These are phyloP conservation scores for Selaginella moellendorffii DNA, from an alignment of 75 land plant species.

Conservation along the genomic window DNA sequence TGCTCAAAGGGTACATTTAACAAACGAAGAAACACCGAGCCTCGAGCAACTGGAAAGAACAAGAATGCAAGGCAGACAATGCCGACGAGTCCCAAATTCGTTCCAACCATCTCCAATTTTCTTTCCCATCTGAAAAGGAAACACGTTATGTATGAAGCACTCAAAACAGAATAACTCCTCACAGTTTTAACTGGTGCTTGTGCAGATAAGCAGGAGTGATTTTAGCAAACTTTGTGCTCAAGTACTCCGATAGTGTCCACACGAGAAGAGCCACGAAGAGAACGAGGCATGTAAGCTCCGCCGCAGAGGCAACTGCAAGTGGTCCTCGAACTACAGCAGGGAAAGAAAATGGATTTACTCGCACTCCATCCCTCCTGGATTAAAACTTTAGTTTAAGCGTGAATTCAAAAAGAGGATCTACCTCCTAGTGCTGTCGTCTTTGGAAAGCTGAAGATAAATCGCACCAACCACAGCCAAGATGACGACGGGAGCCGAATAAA, in stretches of 20 bases:
- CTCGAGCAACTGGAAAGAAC: slow-evolving; percentile 2
- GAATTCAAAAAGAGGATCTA: neutral
- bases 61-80: neutral
- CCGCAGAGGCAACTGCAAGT: neutral
- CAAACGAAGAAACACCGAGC: slow-evolving; percentile 1
- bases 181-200: neutral
- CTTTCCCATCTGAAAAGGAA: neutral
- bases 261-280: neutral
- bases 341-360: neutral
- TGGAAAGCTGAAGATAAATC: neutral
- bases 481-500: neutral
- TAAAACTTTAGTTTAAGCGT: neutral
- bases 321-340: neutral
- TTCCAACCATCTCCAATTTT: neutral
- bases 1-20: slow-evolving; percentile 4
- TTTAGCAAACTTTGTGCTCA: neutral
- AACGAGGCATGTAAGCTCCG: neutral
- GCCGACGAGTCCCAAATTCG: neutral
- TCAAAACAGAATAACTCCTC: neutral
- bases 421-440: neutral
- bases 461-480: neutral
- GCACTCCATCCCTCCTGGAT: neutral
- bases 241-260: neutral
- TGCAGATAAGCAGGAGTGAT: neutral
- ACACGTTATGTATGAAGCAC: neutral